phyloP scores from a whole-genome alignment of 257 asterid species.

The Dorcoceras hygrometricum region DNA sequence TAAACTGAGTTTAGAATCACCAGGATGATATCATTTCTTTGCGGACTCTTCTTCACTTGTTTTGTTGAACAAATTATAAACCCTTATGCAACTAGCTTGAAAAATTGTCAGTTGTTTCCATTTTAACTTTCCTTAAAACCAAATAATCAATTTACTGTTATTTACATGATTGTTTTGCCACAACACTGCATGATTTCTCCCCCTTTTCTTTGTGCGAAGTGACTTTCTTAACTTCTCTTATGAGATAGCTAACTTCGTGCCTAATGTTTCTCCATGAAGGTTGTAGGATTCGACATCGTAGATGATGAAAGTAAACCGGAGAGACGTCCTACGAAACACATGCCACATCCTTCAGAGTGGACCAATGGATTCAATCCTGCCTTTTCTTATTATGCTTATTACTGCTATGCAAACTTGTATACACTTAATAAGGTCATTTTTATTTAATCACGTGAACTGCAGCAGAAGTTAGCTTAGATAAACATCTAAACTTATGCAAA shows the following conservation, averaged over 20 bases:
- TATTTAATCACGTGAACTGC: conserved; percentile 21
- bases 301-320: conserved; percentile 99
- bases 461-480: conserved; percentile 13
- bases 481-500: background rate
- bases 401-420: conserved; percentile 87
- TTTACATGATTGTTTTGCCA: conserved; percentile 10
- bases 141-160: conserved; percentile 7
- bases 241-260: conserved; percentile 17
- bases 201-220: conserved; percentile 14
- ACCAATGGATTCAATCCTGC: conserved; percentile 92
- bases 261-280: conserved; percentile 43
- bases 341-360: conserved; percentile 94
- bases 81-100: background rate
- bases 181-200: conserved; percentile 13
- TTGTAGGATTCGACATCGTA: conserved; percentile 91
- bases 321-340: conserved; percentile 95
- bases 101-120: background rate
- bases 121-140: background rate
- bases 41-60: conserved; percentile 15
- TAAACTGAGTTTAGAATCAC: conserved; percentile 14
- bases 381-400: conserved; percentile 90
- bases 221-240: background rate
- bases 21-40: conserved; percentile 2
- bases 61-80: background rate
- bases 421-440: conserved; percentile 79